Percentiles rank a stretch among this genome's conserved stretches.
Conservation (phyloP, 352 stramenopile genomes). For the Pythium biforme region DNA sequence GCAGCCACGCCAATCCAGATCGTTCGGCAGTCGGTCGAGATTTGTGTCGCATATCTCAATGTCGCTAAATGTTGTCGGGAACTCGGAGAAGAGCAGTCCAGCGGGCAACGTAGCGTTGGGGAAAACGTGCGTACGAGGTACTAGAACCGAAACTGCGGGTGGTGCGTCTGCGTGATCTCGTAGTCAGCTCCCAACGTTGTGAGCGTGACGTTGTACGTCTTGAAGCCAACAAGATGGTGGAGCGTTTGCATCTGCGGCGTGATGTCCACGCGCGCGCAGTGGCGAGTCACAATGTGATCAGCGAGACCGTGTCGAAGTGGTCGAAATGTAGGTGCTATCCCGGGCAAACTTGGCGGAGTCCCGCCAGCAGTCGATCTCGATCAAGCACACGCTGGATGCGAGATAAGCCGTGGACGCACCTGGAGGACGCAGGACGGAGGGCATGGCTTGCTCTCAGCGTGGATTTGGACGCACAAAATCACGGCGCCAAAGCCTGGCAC, state of each 20-base stretch:
- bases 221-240: slow-evolving; percentile 31
- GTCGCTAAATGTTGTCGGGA: slow-evolving; percentile 13
- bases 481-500: slow-evolving; percentile 16
- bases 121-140: slow-evolving; percentile 19
- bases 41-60: slow-evolving; percentile 25
- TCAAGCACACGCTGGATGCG: slow-evolving; percentile 28
- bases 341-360: not conserved
- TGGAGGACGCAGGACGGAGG: slow-evolving; percentile 23
- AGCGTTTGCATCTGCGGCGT: slow-evolving; percentile 27
- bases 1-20: slow-evolving; percentile 9
- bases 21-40: slow-evolving; percentile 3
- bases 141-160: slow-evolving; percentile 25
- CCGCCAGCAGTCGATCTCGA: slow-evolving; percentile 2
- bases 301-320: slow-evolving; percentile 24
- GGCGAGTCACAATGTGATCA: slow-evolving; percentile 33
- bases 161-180: slow-evolving; percentile 24
- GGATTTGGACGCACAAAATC: slow-evolving; percentile 27
- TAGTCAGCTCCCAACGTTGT: slow-evolving; percentile 26
- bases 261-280: slow-evolving; percentile 36
- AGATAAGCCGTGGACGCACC: slow-evolving; percentile 26
- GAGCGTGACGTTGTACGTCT: slow-evolving; percentile 49
- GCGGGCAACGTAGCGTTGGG: slow-evolving; percentile 8
- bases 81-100: slow-evolving; percentile 9
- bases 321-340: slow-evolving; percentile 14
- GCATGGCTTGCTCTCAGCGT: slow-evolving; percentile 20